Evolutionary conservation across 495 filamentous ascomycete species (phyloP).

Genomic region (Tuber magnatum): DNA sequence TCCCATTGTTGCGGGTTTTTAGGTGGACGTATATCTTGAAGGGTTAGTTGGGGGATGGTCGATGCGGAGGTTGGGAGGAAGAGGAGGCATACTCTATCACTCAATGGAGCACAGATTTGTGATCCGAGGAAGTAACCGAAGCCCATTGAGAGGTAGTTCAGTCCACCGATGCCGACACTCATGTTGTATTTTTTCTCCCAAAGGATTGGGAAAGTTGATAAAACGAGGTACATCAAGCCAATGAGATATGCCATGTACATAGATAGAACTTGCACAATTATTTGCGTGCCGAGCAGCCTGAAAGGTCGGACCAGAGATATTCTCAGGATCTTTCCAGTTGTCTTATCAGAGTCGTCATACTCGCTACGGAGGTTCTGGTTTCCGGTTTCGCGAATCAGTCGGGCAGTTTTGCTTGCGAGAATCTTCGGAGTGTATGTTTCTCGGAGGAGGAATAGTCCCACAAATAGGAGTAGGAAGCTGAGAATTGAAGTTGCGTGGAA

Average conservation of each 20-base stretch:
- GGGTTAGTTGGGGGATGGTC: conserved; percentile 11
- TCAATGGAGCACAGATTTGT: conserved; percentile 57
- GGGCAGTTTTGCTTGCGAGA: conserved; percentile 51
- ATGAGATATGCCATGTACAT: conserved; percentile 63
- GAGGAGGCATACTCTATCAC: conserved; percentile 49
- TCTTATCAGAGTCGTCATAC: conserved; percentile 50
- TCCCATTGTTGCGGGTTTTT: conserved; percentile 52
- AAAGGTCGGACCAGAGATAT: conserved; percentile 52
- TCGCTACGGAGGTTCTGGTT: conserved; percentile 58
- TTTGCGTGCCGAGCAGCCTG: conserved; percentile 53
- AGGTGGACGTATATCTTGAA: conserved; percentile 53
- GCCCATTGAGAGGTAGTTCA: conserved; percentile 65
- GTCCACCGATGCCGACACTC: conserved; percentile 54
- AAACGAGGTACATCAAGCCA: conserved; percentile 65
- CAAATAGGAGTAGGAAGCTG: conserved; percentile 55
- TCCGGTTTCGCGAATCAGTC: conserved; percentile 57
- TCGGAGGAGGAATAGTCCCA: conserved; percentile 59
- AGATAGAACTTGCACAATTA: conserved; percentile 55
- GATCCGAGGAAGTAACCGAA: conserved; percentile 61
- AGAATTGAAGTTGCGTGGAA: conserved; percentile 60
- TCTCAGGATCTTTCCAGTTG: conserved; percentile 45
- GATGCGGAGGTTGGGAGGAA: conserved; percentile 56
- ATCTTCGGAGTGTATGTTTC: conserved; percentile 65
- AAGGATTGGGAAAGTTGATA: conserved; percentile 60
- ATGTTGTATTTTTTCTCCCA: conserved; percentile 58